These are phyloP conservation scores for Fusarium pseudograminearum DNA, from an alignment of 2,329 filamentous ascomycete species.

Conservation along the genomic window DNA sequence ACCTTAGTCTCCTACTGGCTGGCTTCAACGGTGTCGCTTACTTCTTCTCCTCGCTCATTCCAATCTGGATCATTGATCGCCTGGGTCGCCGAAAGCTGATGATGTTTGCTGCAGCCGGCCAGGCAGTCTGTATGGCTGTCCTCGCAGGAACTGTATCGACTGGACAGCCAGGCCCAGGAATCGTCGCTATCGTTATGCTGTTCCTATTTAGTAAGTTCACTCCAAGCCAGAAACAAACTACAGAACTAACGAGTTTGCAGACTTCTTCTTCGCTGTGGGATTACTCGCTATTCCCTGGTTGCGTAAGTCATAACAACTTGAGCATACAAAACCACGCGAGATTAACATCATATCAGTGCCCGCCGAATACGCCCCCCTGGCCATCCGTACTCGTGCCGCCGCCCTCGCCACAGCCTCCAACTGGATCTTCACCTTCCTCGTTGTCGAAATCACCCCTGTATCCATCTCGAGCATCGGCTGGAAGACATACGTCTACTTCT, in stretches of 20 bases:
- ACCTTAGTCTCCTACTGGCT: slow-evolving; percentile 63
- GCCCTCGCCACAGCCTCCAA: slow-evolving; percentile 56
- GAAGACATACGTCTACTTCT: slow-evolving; percentile 55
- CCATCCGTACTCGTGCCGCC: slow-evolving; percentile 55
- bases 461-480: slow-evolving; percentile 54
- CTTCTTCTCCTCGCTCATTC: slow-evolving; percentile 47
- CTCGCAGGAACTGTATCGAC: slow-evolving; percentile 59
- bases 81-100: slow-evolving; percentile 70
- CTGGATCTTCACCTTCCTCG: slow-evolving; percentile 54
- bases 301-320: slow-evolving; percentile 29
- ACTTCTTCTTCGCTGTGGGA: slow-evolving; percentile 58
- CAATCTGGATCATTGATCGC: slow-evolving; percentile 53
- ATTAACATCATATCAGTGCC: slow-evolving; percentile 48
- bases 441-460: slow-evolving; percentile 55
- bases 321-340: background rate
- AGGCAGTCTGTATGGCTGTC: slow-evolving; percentile 59
- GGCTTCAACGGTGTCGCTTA: slow-evolving; percentile 62
- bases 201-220: slow-evolving; percentile 52
- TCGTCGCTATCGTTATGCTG: slow-evolving; percentile 59
- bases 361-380: slow-evolving; percentile 58
- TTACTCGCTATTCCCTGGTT: slow-evolving; percentile 56
- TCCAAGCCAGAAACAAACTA: rapidly evolving
- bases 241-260: slow-evolving; percentile 1
- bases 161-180: slow-evolving; percentile 53
- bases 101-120: slow-evolving; percentile 59